phyloP scores from a whole-genome alignment of 179 eudicot species.

The Amaranthus tricolor region DNA sequence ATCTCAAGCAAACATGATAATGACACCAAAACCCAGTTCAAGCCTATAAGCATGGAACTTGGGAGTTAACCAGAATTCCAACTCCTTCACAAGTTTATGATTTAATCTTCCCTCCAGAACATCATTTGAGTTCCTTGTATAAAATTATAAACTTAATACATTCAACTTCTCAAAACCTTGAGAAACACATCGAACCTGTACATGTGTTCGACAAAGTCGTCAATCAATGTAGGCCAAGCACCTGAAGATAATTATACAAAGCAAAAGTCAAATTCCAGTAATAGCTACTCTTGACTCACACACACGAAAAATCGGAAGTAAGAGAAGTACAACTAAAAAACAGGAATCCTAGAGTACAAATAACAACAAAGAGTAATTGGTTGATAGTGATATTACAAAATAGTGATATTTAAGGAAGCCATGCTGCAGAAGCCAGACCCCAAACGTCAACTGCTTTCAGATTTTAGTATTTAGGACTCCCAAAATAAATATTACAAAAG shows the following conservation, averaged over 20 bases:
- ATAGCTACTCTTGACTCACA: background rate
- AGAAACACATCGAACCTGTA: slow-evolving; percentile 57
- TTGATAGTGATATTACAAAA: background rate
- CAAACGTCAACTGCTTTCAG: background rate
- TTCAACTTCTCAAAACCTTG: background rate
- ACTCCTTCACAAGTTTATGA: background rate
- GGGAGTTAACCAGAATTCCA: background rate
- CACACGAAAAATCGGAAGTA: background rate
- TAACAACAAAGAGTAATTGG: no score
- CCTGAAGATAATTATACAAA: slow-evolving; percentile 41
- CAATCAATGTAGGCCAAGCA: slow-evolving; percentile 93
- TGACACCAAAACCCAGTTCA: background rate
- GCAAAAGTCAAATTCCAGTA: background rate
- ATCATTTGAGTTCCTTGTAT: background rate
- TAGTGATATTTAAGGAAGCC: background rate
- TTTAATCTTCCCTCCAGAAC: background rate
- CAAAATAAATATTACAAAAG: no score
- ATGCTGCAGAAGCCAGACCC: background rate
- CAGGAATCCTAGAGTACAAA: no score
- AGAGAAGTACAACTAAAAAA: background rate
- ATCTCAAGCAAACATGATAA: background rate
- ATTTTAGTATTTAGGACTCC: background rate
- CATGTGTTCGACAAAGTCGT: slow-evolving; percentile 96
- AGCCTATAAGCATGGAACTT: background rate
- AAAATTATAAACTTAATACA: background rate